Percentiles rank a stretch among this genome's conserved stretches.
Evolutionary conservation across 139 green algal genomes (phyloP).

Genomic region (Zygnema cylindricum): DNA sequence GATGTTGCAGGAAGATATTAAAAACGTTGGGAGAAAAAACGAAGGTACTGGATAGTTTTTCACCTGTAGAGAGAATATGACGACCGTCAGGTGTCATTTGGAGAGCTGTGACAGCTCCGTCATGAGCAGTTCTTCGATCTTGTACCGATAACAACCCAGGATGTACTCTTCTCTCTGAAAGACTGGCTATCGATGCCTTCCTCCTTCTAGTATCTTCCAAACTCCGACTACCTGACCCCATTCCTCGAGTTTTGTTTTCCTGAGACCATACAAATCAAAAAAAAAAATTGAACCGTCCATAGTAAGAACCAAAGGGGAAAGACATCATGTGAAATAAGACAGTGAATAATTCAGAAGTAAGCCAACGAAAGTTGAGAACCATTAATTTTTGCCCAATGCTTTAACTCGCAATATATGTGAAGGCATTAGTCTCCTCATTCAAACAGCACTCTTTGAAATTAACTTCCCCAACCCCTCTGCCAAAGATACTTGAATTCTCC

Average conservation of each 20-base stretch:
- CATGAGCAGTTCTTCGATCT: constrained; percentile 22
- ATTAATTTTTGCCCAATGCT: no score
- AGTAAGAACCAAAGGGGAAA: no score
- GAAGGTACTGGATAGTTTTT: background rate
- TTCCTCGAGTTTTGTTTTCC: background rate
- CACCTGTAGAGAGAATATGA: constrained; percentile 68
- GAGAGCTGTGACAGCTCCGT: constrained; percentile 59
- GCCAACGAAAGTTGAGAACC: no score
- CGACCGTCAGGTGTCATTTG: constrained; percentile 72
- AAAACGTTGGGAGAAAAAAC: background rate
- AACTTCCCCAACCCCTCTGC: no score
- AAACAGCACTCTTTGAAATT: no score
- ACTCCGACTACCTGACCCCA: background rate
- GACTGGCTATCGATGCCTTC: background rate
- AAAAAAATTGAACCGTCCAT: constrained; percentile 11
- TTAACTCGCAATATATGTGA: no score
- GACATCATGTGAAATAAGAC: no score
- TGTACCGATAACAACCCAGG: background rate
- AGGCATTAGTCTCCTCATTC: no score
- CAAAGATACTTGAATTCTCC: no score
- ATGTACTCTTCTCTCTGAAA: background rate
- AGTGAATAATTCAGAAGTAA: no score
- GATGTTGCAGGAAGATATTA: no score
- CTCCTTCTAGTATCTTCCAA: background rate
- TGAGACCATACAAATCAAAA: background rate